Base-by-base conservation (phyloP, 768 basidiomycete species). In the Termitomyces sp. region DNA sequence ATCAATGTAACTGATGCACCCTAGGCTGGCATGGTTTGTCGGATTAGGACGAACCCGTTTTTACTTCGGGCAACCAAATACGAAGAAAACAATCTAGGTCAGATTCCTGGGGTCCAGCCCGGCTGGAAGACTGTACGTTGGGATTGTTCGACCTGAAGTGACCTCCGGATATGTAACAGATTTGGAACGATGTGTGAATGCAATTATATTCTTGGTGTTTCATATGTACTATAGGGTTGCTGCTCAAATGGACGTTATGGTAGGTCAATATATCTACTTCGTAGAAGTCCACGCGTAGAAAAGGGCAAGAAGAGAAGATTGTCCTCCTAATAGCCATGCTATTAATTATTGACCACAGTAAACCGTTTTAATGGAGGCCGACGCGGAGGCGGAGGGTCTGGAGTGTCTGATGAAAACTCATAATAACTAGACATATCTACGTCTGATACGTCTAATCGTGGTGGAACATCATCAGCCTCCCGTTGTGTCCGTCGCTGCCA, bases 341-440 rank as follows among this genome's bases (percentile, higher is more conserved):
- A 34, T 50, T 62, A 73, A 59, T 66, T 68, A 55, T 73, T 72
- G 57, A 71, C 70, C 39, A 73, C 68, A 13, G 70, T 69, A 52
- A 69, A 73, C 31, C 68, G 65, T 47, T 68, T 66, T 16, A 67
- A 54, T 41, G 46, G 65, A 1, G 69, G 67, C 22, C 60, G 63
- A 9, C 64, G 66, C 16, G 61, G 64, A n/a, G 58, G 53, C 13
- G 64, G 57, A 16, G 51, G 60, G 33, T 64, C 63, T 22, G 64
- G 64, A 18, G 52, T 56, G 10, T 63, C 64, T 5, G 65, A 66
- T 42, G 66, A 65, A 46, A 68, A 63, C 22, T 73, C 70, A 53
- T 72, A 72, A 54, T 72, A 69, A 39, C 68, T 70, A n/a, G 68
- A 66, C 48, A 72, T 58, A 29, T 70, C 68, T 33, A 59, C 68